phyloP scores from a whole-genome alignment of 768 basidiomycete species.

The Mycena indigotica region DNA sequence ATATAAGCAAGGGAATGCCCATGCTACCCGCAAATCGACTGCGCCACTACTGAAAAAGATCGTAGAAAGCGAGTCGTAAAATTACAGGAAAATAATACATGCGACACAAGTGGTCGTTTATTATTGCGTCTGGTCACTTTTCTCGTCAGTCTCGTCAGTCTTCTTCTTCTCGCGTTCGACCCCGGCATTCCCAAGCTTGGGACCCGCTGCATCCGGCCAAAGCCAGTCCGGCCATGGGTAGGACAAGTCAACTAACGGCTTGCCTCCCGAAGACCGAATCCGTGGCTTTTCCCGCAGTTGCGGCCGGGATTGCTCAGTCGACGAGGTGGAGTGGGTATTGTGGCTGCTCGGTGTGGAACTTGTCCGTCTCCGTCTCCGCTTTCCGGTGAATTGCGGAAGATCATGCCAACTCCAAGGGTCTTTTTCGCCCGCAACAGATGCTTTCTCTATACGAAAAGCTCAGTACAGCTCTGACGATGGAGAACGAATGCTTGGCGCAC shows the following conservation, averaged over 20 bases:
- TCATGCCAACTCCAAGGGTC: conserved; percentile 18
- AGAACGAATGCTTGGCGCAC: background rate
- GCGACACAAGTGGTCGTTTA: background rate
- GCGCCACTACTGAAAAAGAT: conserved; percentile 68
- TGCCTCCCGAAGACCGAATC: conserved; percentile 1
- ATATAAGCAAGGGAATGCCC: conserved; percentile 67
- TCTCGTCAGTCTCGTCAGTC: background rate
- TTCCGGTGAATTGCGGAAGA: conserved; percentile 15
- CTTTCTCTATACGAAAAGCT: background rate
- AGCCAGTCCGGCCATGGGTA: conserved; percentile 19
- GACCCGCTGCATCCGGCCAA: background rate
- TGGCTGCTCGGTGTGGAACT: conserved; percentile 3
- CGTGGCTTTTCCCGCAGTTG: conserved; percentile 17
- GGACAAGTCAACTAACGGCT: conserved; percentile 14
- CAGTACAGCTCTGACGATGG: background rate
- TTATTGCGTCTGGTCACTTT: no score
- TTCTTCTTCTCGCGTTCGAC: background rate
- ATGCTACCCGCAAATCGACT: conserved; percentile 64
- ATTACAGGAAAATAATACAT: background rate
- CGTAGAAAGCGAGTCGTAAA: conserved; percentile 42
- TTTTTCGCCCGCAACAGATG: conserved; percentile 10
- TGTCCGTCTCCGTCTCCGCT: background rate
- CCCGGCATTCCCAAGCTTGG: background rate
- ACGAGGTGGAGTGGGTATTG: background rate
- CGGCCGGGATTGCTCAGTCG: background rate